Percentiles rank a stretch among this genome's conserved stretches.
phyloP scores from a whole-genome alignment of 192 early-diverging fungal species.

The Podila verticillata region DNA sequence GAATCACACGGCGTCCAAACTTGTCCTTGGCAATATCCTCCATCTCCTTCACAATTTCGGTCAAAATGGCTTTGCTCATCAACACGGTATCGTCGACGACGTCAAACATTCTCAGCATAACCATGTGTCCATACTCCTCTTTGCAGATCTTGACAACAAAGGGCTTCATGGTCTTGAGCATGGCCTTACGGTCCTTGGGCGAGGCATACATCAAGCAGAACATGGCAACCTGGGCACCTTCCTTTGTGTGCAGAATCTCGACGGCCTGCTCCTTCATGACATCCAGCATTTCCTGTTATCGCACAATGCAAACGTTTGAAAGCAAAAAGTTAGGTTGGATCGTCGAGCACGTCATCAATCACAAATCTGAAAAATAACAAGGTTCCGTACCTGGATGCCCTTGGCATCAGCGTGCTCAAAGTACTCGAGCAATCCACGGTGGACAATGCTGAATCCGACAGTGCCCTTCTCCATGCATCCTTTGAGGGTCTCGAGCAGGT shows the following conservation, averaged over 20 bases:
- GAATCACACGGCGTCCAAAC: slow-evolving; percentile 80
- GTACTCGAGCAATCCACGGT: slow-evolving; percentile 89
- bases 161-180: slow-evolving; percentile 87
- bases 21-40: slow-evolving; percentile 75
- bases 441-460: slow-evolving; percentile 81
- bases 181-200: slow-evolving; percentile 92
- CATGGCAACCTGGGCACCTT: slow-evolving; percentile 89
- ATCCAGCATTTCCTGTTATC: slow-evolving; percentile 69
- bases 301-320: background rate
- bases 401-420: slow-evolving; percentile 72
- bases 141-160: slow-evolving; percentile 80
- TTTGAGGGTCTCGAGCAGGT: slow-evolving; percentile 73
- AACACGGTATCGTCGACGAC: slow-evolving; percentile 94
- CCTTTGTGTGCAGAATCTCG: slow-evolving; percentile 92
- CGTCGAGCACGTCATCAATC: background rate
- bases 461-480: slow-evolving; percentile 87
- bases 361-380: background rate
- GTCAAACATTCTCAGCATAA: slow-evolving; percentile 85
- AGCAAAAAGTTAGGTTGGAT: background rate
- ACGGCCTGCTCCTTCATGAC: slow-evolving; percentile 83
- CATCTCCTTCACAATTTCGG: slow-evolving; percentile 62
- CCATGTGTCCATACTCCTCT: slow-evolving; percentile 92
- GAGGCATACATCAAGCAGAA: slow-evolving; percentile 80
- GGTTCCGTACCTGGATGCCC: slow-evolving; percentile 54
- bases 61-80: slow-evolving; percentile 78